phyloP scores from a whole-genome alignment of 495 filamentous ascomycete genomes.

The Copromyces sp. region DNA sequence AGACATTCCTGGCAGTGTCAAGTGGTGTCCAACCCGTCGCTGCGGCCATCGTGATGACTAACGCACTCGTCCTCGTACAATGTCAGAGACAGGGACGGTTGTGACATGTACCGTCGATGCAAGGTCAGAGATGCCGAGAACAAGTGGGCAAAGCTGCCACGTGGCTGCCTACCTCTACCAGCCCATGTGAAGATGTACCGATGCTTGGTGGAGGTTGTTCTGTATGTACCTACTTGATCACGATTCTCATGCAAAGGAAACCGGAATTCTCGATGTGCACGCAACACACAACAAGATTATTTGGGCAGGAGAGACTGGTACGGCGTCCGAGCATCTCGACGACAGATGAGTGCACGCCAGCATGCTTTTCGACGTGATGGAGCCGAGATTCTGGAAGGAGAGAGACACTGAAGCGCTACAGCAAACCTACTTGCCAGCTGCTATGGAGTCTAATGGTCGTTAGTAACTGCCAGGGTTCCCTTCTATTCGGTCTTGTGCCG shows the following conservation, averaged over 20 bases:
- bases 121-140: neutral
- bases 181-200: neutral
- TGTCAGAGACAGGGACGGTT: neutral
- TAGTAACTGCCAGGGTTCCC: neutral
- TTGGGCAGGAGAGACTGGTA: too few species aligned
- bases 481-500: too few species aligned
- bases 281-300: neutral
- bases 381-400: too few species aligned
- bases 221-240: neutral
- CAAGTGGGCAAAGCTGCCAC: neutral
- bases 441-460: neutral
- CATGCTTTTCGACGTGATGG: too few species aligned
- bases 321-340: too few species aligned
- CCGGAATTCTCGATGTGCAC: neutral
- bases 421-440: neutral
- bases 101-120: neutral
- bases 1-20: neutral
- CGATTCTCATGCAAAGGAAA: too few species aligned
- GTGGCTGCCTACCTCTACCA: neutral
- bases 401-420: neutral
- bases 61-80: neutral
- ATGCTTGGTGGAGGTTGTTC: neutral
- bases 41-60: neutral
- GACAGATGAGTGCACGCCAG: too few species aligned
- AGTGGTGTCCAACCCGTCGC: neutral